phyloP scores from a whole-genome alignment of 495 filamentous ascomycete genomes.

The Talaromyces stipitatus region DNA sequence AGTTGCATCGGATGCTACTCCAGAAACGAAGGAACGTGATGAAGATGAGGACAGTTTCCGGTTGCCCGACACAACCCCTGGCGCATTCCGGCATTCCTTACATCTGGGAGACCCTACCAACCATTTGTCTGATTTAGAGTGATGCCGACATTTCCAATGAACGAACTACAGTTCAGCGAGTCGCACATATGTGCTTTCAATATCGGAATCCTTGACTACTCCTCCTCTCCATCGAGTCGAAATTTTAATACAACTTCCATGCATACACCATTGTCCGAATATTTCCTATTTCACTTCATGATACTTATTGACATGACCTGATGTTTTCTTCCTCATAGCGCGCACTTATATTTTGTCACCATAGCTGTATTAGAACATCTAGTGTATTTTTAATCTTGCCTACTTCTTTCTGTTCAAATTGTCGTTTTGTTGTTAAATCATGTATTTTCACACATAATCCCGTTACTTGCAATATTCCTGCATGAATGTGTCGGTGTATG shows the following conservation, averaged over 20 bases:
- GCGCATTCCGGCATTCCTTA: not conserved
- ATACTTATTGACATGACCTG: not conserved
- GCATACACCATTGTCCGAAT: not conserved
- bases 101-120: not conserved
- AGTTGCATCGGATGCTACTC: not conserved
- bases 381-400: not conserved
- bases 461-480: too few relatives aligned
- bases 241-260: not conserved
- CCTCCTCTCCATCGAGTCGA: not conserved
- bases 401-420: not conserved
- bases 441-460: too few relatives aligned
- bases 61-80: conserved; percentile 30
- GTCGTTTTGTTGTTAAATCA: too few relatives aligned
- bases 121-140: not conserved
- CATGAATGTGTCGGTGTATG: too few relatives aligned
- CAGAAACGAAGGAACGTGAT: not conserved
- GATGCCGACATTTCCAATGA: too few relatives aligned
- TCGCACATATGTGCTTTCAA: too few relatives aligned
- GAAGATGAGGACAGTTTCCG: conserved; percentile 34
- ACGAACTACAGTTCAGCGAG: too few relatives aligned
- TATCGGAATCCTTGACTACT: not conserved
- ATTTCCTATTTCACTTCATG: not conserved
- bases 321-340: not conserved
- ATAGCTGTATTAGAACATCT: not conserved
- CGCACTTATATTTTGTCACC: not conserved